Conservation (phyloP, 257 asterid genomes). For the Fraxinus excelsior region DNA sequence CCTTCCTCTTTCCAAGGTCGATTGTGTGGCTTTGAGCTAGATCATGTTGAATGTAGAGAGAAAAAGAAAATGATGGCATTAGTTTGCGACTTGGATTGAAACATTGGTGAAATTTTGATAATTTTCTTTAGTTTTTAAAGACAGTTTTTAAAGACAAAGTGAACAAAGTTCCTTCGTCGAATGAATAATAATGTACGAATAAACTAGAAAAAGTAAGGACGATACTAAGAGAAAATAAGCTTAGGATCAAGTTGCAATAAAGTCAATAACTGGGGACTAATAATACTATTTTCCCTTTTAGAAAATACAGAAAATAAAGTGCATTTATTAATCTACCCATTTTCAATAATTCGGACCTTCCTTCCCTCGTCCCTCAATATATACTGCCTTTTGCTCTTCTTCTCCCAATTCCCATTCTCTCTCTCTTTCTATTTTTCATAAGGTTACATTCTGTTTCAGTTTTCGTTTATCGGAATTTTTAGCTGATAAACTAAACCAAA, state of each 20-base stretch:
- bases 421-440: conserved; percentile 5
- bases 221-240: background rate
- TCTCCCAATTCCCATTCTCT: conserved; percentile 34
- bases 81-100: too few relatives aligned
- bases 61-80: too few relatives aligned
- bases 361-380: conserved; percentile 58
- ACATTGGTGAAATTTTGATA: too few relatives aligned
- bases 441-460: conserved; percentile 29
- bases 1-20: too few relatives aligned
- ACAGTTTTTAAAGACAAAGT: too few relatives aligned
- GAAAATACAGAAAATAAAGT: background rate
- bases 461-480: conserved; percentile 32
- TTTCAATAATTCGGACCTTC: conserved; percentile 41
- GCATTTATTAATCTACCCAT: conserved; percentile 46
- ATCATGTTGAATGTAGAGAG: too few relatives aligned
- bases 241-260: background rate
- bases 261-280: background rate
- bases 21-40: too few relatives aligned
- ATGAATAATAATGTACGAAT: too few relatives aligned
- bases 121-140: too few relatives aligned
- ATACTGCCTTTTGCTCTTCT: conserved; percentile 48
- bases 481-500: conserved; percentile 32
- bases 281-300: background rate
- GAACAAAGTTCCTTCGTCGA: too few relatives aligned
- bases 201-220: background rate